Evolutionary conservation across 2,329 filamentous ascomycete species (phyloP), one percentile per base, ranked within the genome.

Genomic region (Hymenoscyphus infarciens): DNA sequence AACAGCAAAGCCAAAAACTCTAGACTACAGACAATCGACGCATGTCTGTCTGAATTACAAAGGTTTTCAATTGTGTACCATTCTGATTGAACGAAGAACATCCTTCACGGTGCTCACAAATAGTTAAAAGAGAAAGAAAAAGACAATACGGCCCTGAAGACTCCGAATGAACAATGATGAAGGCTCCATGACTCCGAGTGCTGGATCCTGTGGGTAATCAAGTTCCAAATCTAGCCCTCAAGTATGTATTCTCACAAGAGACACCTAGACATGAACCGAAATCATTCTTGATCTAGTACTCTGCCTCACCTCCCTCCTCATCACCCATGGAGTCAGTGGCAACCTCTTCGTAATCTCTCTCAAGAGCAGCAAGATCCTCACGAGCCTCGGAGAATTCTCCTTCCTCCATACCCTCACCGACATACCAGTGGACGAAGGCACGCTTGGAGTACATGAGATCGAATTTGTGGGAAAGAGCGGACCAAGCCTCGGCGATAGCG

Each of bases 371-470:
- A 78, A 99, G 83, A 82, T 99, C 95, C 83, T 99, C 95, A 79
- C 95, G 93, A 69, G 95, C 95, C 85, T 99, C 95, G 63, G 92
- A 96, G 87, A 99, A 99, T 82, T 99, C 95, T 80, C 95, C 95
- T 81, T 99, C 95, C 86, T 99, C 95, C 95, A 99, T 99, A 87
- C 95, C 95, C 85, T 98, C 95, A 83, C 95, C 95, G 76, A 99
- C 95, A 75, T 98, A 99, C 95, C 95, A 99, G 83, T 99, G 95
- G 69, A 99, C 95, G 82, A 99, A 99, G 67, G 95, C 95, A 83
- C 95, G 95, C 90, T 99, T 99, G 79, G 92, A 96, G 88, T 98
- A 97, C 95, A 99, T 99, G 78, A 99, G 91, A 77, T 99, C 95
- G 83, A 99, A 99, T 84, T 99, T 99, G 86, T 89, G 87, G 66